A percentile compares a stretch with the other conserved stretches of the same genome.
These are phyloP conservation scores for Puccinia novopanici DNA, from an alignment of 1,284 basidiomycete genomes.

Conservation along the genomic window DNA sequence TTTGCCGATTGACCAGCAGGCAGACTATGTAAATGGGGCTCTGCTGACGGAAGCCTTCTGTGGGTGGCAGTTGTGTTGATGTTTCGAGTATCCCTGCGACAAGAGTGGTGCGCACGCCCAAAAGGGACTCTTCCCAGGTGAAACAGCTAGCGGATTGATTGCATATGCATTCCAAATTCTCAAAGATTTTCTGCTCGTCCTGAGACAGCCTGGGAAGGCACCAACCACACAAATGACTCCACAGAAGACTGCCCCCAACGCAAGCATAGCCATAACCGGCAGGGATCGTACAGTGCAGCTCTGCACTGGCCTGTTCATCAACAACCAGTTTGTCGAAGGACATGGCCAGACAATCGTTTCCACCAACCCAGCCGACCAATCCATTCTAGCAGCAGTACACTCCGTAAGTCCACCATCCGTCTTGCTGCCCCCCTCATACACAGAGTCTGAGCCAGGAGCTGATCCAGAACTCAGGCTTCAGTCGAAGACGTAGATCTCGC, in stretches of 20 bases:
- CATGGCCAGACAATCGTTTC: conserved; percentile 51
- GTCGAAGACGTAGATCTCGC: conserved; percentile 51
- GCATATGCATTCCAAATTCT: not conserved
- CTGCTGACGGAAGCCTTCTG: no score
- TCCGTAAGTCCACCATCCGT: conserved; percentile 28
- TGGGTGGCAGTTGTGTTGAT: no score
- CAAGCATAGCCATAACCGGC: conserved; percentile 24
- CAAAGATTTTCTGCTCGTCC: no score
- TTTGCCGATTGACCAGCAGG: no score
- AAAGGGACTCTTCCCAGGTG: no score
- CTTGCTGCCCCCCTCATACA: not conserved
- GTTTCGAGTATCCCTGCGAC: no score
- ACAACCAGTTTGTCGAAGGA: conserved; percentile 52
- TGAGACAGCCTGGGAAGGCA: no score
- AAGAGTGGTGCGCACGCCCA: no score
- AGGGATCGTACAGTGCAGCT: conserved; percentile 36
- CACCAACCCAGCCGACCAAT: conserved; percentile 51
- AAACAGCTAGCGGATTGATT: not conserved
- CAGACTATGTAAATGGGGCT: no score
- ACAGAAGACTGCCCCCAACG: conserved; percentile 14
- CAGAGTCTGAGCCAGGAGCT: not conserved
- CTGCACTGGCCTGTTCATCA: conserved; percentile 53
- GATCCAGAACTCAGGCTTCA: conserved; percentile 34
- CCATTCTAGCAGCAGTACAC: conserved; percentile 37
- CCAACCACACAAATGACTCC: not conserved